Percentiles rank a stretch among this genome's conserved stretches.
Evolutionary conservation across 2,329 filamentous ascomycete species (phyloP).

Genomic region (Monilinia fructicola): DNA sequence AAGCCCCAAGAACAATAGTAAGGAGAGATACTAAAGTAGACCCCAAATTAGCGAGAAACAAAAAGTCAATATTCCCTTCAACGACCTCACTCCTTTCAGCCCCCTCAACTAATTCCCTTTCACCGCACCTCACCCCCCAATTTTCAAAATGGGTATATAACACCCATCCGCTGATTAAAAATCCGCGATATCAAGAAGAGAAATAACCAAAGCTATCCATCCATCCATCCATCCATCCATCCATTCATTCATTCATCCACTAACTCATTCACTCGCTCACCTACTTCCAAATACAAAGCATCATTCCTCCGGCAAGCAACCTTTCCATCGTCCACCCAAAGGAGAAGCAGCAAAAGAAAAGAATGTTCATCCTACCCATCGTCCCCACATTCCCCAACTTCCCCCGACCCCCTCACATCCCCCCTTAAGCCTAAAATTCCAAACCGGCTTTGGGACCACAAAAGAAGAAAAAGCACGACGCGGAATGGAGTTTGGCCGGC

Average conservation of each 20-base stretch:
- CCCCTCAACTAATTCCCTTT: not conserved
- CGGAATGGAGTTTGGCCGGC: too few relatives aligned
- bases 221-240: too few relatives aligned
- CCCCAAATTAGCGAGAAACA: not conserved
- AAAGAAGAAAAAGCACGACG: too few relatives aligned
- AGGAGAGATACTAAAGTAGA: not conserved
- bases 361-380: not conserved
- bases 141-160: not conserved
- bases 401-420: conserved; percentile 19
- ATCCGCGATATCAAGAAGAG: too few relatives aligned
- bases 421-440: not conserved
- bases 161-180: too few relatives aligned
- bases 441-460: too few relatives aligned
- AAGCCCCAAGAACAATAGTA: conserved; percentile 12
- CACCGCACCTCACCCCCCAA: not conserved
- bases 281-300: not conserved
- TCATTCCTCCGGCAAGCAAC: not conserved
- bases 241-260: too few relatives aligned
- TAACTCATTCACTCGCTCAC: too few relatives aligned
- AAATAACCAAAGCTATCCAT: too few relatives aligned
- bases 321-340: not conserved
- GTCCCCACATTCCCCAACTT: conserved; percentile 6
- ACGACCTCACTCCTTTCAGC: not conserved
- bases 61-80: not conserved
- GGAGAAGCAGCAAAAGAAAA: not conserved